A percentile compares a stretch with the other conserved stretches of the same genome.
Conservation (phyloP, 129 eudicot genomes). For the Apium graveolens region DNA sequence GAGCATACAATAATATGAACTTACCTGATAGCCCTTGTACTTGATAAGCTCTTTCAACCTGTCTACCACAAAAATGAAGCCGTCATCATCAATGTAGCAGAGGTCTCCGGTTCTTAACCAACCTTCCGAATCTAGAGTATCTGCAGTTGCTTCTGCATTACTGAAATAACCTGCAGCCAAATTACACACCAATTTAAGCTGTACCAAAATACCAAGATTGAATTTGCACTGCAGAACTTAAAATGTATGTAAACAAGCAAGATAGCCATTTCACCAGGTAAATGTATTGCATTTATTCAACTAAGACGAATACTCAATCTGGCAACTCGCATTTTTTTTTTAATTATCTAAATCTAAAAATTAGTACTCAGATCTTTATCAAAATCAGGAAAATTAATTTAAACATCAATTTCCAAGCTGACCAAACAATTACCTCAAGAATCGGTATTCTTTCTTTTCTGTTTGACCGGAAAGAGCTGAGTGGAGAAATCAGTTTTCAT, state of each 20-base stretch:
- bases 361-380: no score
- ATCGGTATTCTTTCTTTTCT: no score
- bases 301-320: no score
- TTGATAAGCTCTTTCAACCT: conserved; percentile 90
- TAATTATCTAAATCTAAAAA: no score
- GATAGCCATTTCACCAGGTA: not conserved
- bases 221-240: not conserved
- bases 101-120: conserved; percentile 94
- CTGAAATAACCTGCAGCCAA: conserved; percentile 73
- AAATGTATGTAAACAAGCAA: not conserved
- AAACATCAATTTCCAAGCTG: no score
- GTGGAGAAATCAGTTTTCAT: no score
- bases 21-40: conserved; percentile 95
- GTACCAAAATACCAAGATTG: not conserved
- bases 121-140: conserved; percentile 67
- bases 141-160: conserved; percentile 79
- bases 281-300: no score
- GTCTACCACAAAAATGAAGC: conserved; percentile 85
- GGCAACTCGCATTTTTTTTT: no score
- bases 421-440: no score
- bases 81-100: conserved; percentile 89
- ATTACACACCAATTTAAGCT: not conserved
- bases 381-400: no score
- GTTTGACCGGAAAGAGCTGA: no score
- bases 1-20: no score